These are phyloP conservation scores for Coprinopsis strossmayeri DNA, from an alignment of 768 basidiomycete species.

Conservation along the genomic window DNA sequence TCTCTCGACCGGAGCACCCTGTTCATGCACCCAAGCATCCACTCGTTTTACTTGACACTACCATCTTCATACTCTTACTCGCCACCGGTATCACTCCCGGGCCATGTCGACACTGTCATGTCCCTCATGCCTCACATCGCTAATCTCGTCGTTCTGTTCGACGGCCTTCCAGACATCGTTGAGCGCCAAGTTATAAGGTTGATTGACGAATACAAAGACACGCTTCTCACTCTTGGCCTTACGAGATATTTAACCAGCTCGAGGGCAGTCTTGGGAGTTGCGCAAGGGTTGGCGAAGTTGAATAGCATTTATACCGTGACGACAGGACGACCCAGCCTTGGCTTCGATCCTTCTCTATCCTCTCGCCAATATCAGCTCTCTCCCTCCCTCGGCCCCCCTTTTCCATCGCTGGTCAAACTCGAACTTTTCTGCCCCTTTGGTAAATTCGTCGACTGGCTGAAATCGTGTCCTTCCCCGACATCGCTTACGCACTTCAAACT, in stretches of 20 bases:
- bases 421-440: constrained; percentile 20
- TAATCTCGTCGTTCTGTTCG: constrained; percentile 39
- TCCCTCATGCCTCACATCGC: constrained; percentile 47
- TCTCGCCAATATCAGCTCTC: too few species aligned
- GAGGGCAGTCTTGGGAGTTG: background rate
- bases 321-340: background rate
- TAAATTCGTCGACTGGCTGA: constrained; percentile 36
- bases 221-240: constrained; percentile 30
- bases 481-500: too few species aligned
- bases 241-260: constrained; percentile 3
- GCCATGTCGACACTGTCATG: constrained; percentile 24
- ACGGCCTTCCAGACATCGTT: constrained; percentile 32
- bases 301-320: background rate
- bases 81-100: constrained; percentile 21
- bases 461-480: constrained; percentile 38
- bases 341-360: background rate
- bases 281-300: too few species aligned
- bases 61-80: constrained; percentile 14
- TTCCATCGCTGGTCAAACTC: constrained; percentile 2
- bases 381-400: too few species aligned
- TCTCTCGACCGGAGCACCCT: constrained; percentile 28
- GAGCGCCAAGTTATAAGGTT: constrained; percentile 35
- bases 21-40: constrained; percentile 54
- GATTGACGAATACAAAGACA: constrained; percentile 31
- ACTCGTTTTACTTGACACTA: constrained; percentile 24